phyloP scores from a whole-genome alignment of 225 moss, liverwort and hornwort genomes.

The Bryum argenteum region DNA sequence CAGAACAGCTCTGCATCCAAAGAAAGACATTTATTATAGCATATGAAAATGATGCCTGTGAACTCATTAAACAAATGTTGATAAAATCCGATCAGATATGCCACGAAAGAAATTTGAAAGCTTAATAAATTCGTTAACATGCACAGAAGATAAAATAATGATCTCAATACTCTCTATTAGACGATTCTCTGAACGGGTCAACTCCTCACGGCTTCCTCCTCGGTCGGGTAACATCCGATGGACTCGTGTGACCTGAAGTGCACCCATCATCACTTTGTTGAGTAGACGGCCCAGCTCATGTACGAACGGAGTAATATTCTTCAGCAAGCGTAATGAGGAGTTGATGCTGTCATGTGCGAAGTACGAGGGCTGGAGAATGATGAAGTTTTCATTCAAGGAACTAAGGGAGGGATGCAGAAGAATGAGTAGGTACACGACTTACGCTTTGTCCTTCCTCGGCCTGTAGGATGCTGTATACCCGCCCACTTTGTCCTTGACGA shows the following conservation, averaged over 20 bases:
- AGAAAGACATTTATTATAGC: too few relatives aligned
- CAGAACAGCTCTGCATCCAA: conserved; percentile 29
- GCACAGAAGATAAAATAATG: background rate
- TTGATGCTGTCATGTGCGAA: background rate
- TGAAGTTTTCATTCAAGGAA: too few relatives aligned
- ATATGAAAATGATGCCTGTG: too few relatives aligned
- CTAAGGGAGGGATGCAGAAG: background rate
- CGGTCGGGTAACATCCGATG: conserved; percentile 19
- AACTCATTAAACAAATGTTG: too few relatives aligned
- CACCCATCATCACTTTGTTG: background rate
- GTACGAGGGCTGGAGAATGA: background rate
- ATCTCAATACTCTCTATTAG: background rate
- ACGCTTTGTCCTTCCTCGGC: conserved; percentile 17
- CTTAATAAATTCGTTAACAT: too few relatives aligned
- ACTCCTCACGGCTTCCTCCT: conserved; percentile 32
- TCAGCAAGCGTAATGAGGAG: background rate
- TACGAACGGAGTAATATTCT: background rate
- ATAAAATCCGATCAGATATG: too few relatives aligned
- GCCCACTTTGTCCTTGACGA: background rate
- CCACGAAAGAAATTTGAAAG: too few relatives aligned
- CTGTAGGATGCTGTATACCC: conserved; percentile 20
- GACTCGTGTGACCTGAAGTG: conserved; percentile 26
- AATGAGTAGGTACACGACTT: background rate
- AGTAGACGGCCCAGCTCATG: background rate
- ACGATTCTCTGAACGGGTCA: background rate